Evolutionary conservation across 441 rosid genomes (phyloP).

Genomic region (Corymbia citriodora): DNA sequence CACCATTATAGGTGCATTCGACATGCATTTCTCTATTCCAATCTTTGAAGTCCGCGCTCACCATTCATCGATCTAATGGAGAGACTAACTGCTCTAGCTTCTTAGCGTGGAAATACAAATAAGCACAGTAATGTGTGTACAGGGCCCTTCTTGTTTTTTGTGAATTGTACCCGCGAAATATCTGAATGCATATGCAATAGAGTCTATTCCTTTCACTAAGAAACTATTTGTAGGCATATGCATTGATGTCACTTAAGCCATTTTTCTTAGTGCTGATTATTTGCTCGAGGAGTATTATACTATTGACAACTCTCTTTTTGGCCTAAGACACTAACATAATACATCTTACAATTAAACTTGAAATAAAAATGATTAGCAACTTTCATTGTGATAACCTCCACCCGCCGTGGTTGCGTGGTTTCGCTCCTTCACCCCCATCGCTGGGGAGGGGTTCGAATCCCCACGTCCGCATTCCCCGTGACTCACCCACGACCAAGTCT

Average conservation of each 20-base stretch:
- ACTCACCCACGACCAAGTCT: no score
- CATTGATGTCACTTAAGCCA: not conserved
- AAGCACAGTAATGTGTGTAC: not conserved
- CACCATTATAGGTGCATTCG: rapidly evolving
- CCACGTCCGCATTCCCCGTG: no score
- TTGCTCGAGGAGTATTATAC: not conserved
- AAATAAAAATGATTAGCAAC: not conserved
- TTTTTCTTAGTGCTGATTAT: not conserved
- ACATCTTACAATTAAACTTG: not conserved
- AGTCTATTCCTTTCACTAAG: not conserved
- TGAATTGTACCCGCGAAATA: not conserved
- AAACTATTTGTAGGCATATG: not conserved
- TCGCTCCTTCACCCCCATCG: no score
- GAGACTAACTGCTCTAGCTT: not conserved
- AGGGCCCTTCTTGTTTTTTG: not conserved
- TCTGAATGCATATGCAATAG: not conserved
- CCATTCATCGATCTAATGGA: not conserved
- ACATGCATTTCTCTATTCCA: no score
- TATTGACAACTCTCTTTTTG: not conserved
- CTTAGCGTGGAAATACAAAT: not conserved
- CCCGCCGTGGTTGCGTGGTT: no score
- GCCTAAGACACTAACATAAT: not conserved
- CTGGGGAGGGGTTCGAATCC: no score
- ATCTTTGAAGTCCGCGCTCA: not conserved
- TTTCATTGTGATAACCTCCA: no score